Evolutionary conservation across 805 yeast genomes (phyloP), one percentile per base, ranked within the genome.

Genomic region (Blastobotrys mokoenaii): DNA sequence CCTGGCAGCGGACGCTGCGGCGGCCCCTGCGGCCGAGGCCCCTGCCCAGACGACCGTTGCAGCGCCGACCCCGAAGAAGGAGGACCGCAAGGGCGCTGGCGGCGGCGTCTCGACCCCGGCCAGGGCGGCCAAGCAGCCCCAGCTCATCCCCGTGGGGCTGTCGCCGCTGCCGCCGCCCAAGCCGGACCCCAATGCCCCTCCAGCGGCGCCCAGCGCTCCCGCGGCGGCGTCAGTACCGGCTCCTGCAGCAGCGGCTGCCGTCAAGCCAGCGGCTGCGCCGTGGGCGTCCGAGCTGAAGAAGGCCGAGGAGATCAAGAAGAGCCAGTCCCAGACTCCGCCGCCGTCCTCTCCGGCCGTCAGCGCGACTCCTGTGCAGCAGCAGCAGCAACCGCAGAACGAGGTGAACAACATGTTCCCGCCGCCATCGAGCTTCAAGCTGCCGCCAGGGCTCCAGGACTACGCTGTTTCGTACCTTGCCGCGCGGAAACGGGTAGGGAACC

Each of bases 31-130:
- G 20, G 60, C 55, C 51, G 76, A 74, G 55, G 82, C 82, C 1
- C 79, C 82, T 1, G 64, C 75, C 2, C 67, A 74, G 4, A 80
- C 80, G 10, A 60, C 71, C 1, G 71, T 69, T 41, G 76, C 77
- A 9, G 67, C 72, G 6, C 30, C 60, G 41, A 44, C 52, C 8
- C 43, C 57, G 8, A 37, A 53, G 2, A 44, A 52, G 8, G 47
- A 52, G 3, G 16, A 49, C 7, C 49, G 15, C 10, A 31, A 60
- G 12, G 54, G 58, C 7, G 43, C 55, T 17, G 5, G 49, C 51
- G 12, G 32, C 17, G 35, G 57, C 17, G 48, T 57, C 2, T 50
- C 54, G 11, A 31, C 43, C 2, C 12, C 36, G 7, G 45, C 48
- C 34, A 46, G 46, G 11, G 38, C 51, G 20, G 33, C 54, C 18